Base-by-base conservation (phyloP, 78 protist genomes). In the Chrysochromulina parva region DNA sequence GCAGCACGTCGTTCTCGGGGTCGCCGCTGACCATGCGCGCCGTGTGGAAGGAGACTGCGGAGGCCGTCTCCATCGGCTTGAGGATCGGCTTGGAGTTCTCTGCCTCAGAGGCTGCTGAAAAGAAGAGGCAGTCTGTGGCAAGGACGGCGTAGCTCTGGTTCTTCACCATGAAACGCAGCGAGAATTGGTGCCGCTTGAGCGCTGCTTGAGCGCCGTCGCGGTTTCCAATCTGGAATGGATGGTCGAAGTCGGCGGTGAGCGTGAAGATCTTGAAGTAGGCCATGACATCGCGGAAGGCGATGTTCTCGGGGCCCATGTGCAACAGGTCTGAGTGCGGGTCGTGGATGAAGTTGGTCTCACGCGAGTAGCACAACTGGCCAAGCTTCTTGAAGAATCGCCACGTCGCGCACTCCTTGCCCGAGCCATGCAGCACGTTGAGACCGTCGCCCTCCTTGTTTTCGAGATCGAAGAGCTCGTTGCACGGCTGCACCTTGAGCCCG, bases 1-100 rank as follows among this genome's bases (percentile, higher is more conserved):
- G 76, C 14, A 90, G 80, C 48, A 66, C 57, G 20, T 60, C 89
- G 5, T 94, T 93, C 62, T 93, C 96, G 59, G 2, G 28, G 28
- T 26, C 59, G 28, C 88, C 26, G 24, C 4, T 66, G 55, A 57
- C 54, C 38, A 38, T 38, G 38, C 38, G 38, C 38, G 38, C 38
- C 38, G 38, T 38, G 38, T 71, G 47, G 28, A 71, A 17, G 38
- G 28, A 71, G 28, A 71, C 80, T 10, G 54, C 10, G 28, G 47
- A 17, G 16, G 9, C 28, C 16, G 47, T 71, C 28, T 17, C 28
- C 28, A 38, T 6, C 80, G 80, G 62, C 62, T 7, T 7, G 9
- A 7, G 62, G 22, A 58, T 58, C 22, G 14, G 62, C 62, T 58
- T 7, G 9, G 62, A 58, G 62, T 13, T 58, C 62, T 13, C 62